Base-by-base conservation (phyloP, 208 protist genomes). In the Crithidia thermophila region DNA sequence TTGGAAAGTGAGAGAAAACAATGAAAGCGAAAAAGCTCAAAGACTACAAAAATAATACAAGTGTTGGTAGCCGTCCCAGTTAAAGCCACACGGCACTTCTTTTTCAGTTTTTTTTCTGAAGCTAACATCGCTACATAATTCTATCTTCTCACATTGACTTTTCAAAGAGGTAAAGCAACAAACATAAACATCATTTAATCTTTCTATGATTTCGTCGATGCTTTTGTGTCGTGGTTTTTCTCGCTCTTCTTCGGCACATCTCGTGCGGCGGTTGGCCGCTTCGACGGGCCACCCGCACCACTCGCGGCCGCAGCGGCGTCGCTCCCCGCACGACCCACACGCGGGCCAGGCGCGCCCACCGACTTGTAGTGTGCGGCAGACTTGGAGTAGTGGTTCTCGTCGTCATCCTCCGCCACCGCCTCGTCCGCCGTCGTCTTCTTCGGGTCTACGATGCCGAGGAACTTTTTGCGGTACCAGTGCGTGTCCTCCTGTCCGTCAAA, bases 401-500 rank as follows among this genome's bases (percentile, higher is more conserved):
- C 77, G 49, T 88, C 79, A 45, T 88, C 78, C 56, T 85, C 71
- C 30, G 37, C 68, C 25, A 72, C 60, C 5, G 63, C 40, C 49
- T 66, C 70, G 11, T 65, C 45, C 20, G n/a, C n/a, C n/a, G 47
- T 37, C 1, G 34, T 55, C 34, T 70, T 59, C 14, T 75, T 63
- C 7, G 73, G 69, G 37, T 88, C 68, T 8, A 76, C 64, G 45
- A 86, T 85, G 28, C 74, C 77, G 20, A 91, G 75, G 37, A 94
- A 86, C 43, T 66, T 70, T 34, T 88, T 56, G 3, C 84, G 79
- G 63, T 90, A 93, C 77, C 79, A 83, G 43, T 82, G 66, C 23
- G 73, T 81, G 65, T 87, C 79, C 70, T 90, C 86, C 39, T 70
- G 68, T 7, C 84, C 87, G 50, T 91, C 85, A 49, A 93, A 93